These are phyloP conservation scores for Chaetomium globosum DNA, from an alignment of 2,329 filamentous ascomycete species.

Conservation along the genomic window DNA sequence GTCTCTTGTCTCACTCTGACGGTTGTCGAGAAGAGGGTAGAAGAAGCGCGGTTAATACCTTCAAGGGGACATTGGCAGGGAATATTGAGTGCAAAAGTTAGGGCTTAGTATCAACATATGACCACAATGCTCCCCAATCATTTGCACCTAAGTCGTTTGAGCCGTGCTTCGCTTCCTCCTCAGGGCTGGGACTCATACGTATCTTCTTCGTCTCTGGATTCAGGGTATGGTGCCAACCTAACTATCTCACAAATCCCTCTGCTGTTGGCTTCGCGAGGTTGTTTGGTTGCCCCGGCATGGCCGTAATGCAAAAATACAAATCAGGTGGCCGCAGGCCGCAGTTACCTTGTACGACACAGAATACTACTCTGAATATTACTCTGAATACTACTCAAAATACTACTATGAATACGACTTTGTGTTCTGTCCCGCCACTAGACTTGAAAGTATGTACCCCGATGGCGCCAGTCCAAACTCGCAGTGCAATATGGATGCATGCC, in stretches of 20 bases:
- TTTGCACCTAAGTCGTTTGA: not conserved
- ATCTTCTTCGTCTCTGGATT: not conserved
- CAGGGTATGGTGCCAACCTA: not conserved
- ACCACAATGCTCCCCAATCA: not conserved
- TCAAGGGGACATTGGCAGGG: not conserved
- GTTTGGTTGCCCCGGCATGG: not conserved
- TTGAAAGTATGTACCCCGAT: not conserved
- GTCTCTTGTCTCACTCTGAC: not conserved
- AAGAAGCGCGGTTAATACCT: not conserved
- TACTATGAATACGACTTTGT: not conserved
- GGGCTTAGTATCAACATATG: not conserved
- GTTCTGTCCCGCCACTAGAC: not conserved
- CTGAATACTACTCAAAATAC: not conserved
- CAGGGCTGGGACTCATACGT: not conserved
- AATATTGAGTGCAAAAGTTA: not conserved
- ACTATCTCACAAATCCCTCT: not conserved
- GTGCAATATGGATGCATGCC: not conserved
- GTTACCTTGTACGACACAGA: not conserved
- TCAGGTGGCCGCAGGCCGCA: not conserved
- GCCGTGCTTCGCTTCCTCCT: not conserved
- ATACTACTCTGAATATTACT: not conserved
- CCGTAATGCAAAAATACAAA: not conserved
- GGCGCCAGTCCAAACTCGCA: not conserved
- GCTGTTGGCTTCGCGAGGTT: not conserved
- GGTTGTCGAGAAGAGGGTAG: not conserved